A percentile compares a stretch with the other conserved stretches of the same genome.
These are phyloP conservation scores for Carpinus fangiana DNA, from an alignment of 306 rosid genomes.

Conservation along the genomic window DNA sequence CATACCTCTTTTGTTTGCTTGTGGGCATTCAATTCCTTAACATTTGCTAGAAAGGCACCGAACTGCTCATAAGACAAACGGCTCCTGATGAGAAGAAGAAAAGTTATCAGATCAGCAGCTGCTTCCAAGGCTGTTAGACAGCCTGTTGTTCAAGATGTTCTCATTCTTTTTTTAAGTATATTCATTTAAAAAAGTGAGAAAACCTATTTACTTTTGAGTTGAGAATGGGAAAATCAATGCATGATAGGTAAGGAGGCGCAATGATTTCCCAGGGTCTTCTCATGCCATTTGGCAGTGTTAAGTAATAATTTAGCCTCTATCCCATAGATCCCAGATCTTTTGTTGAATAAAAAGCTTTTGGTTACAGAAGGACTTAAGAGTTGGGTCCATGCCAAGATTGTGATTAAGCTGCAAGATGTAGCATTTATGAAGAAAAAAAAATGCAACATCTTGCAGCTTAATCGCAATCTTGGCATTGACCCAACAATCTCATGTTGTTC, in stretches of 20 bases:
- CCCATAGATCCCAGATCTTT: background rate
- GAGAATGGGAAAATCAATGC: background rate
- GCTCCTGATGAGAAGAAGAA: slow-evolving; percentile 54
- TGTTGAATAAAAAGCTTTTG: background rate
- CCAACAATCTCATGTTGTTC: too few relatives aligned
- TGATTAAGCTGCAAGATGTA: slow-evolving; percentile 8
- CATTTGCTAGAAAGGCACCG: slow-evolving; percentile 90
- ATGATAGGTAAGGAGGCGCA: background rate
- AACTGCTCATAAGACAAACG: slow-evolving; percentile 95
- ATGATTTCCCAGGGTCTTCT: background rate
- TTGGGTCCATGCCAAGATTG: background rate
- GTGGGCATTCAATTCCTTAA: slow-evolving; percentile 89
- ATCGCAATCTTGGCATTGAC: too few relatives aligned
- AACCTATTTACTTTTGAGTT: background rate
- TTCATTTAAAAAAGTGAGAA: background rate
- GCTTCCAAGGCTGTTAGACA: slow-evolving; percentile 3
- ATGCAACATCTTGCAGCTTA: too few relatives aligned
- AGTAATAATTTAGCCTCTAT: background rate
- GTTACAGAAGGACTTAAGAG: slow-evolving; percentile 1
- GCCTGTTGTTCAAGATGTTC: slow-evolving; percentile 1
- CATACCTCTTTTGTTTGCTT: slow-evolving; percentile 86
- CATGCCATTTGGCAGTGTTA: background rate
- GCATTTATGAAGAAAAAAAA: background rate
- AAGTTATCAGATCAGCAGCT: slow-evolving; percentile 1
- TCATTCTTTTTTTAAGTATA: too few relatives aligned